Evolutionary conservation across 352 stramenopile species (phyloP), one percentile per base, ranked within the genome.

Genomic region (Phytopythium kandeliae): DNA sequence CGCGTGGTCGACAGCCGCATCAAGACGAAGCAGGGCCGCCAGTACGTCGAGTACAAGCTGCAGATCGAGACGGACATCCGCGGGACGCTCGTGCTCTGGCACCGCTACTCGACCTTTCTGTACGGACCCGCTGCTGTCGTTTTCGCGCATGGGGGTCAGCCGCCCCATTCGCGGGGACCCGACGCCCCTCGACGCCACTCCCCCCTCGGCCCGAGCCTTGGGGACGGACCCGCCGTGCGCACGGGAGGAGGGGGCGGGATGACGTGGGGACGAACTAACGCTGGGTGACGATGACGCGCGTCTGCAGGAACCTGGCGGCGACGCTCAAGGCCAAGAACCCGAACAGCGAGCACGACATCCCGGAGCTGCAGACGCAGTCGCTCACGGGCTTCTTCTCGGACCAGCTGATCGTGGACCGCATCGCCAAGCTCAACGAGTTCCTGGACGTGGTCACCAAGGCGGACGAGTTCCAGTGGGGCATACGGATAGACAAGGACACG

Each of bases 401-500:
- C 44, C 78, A 91, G 52, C 60, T 92, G n/a, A 89, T 92, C 46
- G 75, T 89, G 33, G 81, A 92, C 65, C 81, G 80, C 48, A 89
- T 94, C 54, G 80, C 74, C 30, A 89, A 89, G 54, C 67, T 94
- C 8, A 94, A 94, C 58, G 77, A 91, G 64, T 94, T 94, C 51
- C 58, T 94, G 51, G 78, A 91, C 56, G 79, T 88, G 31, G 80
- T 90, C 46, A 90, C 80, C 48, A 89, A 87, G 59, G 78, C 80
- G 17, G 78, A 90, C 48, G 79, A 88, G 58, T 92, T 94, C 65
- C 80, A 94, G 54, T 94, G 83, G 83, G 83, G 80, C 38, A 94
- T 94, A 64, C 78, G 83, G 68, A 91, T 94, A 84, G 80, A 94
- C 66, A 91, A 94, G 63, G 80, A 92, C 62, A 92, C 80, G 59